Evolutionary conservation across 176 grass and related monocot species (phyloP), one percentile per base, ranked within the genome.

Genomic region (Calamus simplicifolius): DNA sequence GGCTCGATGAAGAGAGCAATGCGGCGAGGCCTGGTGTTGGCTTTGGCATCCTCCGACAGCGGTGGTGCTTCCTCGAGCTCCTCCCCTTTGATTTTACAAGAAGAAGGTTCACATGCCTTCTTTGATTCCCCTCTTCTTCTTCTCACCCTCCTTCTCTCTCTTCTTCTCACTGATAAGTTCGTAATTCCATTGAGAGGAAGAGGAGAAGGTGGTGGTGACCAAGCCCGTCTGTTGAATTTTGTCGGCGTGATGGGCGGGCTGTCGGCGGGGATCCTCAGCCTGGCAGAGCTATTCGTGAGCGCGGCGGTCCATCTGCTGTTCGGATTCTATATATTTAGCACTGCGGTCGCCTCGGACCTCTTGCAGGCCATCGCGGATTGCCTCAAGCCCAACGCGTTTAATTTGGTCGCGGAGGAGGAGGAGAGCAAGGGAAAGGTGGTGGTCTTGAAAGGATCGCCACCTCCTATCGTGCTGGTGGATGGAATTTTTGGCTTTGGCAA

Each of bases 401-500:
- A 82, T 54, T 67, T 85, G 48, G 74, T 68, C 25, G 54, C 73
- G 27, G 70, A 60, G 0, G 75, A 70, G 19, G 64, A 79, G 54
- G 64, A 67, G 51, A 67, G 56, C 18, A 77, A 69, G 52, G 59
- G 59, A 16, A 74, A 61, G 68, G 73, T 72, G 31, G 79, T 80
- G 57, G 62, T 80, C 49, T 77, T 97, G 66, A 67, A 85, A 43
- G 79, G 73, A 13, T 85, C 81, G 61, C 81, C 78, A 29, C 93
- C 93, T 13, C 93, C 93, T 16, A 92, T 97, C 72, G 87, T 97
- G 28, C 65, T 97, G 55, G 93, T 97, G 59, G 87, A 97, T 74
- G 93, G 93, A 52, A 97, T 97, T 63, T 97, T 97, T 69, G 93
- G 93, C 14, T 97, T 97, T 64, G 93, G 93, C 51, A 89, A 98